Evolutionary conservation across 345 rosid genomes (phyloP).

Genomic region (Balakata baccata): DNA sequence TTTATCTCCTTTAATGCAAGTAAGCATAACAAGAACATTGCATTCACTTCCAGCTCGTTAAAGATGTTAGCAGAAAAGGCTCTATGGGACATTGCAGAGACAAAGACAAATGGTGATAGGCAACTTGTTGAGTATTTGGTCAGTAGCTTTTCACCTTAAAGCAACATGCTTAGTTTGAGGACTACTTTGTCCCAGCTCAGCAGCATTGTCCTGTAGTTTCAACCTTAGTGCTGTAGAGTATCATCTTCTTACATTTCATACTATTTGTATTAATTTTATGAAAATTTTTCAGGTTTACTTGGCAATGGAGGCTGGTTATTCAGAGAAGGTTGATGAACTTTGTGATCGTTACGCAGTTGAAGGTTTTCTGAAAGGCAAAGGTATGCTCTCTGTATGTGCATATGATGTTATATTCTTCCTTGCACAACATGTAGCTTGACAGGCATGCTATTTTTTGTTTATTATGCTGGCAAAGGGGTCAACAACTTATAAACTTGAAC

Average conservation of each 20-base stretch:
- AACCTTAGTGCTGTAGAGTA: no score
- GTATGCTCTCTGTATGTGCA: conserved; percentile 2
- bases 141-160: conserved; percentile 13
- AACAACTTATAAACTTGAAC: neutral
- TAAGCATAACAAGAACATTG: conserved; percentile 6
- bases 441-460: neutral
- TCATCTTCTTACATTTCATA: no score
- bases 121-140: conserved; percentile 78
- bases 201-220: no score
- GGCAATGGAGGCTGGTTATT: conserved; percentile 98
- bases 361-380: conserved; percentile 61
- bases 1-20: neutral
- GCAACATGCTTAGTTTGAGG: no score
- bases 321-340: conserved; percentile 88
- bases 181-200: no score
- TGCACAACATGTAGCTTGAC: conserved; percentile 9
- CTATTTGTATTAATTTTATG: no score
- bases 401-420: neutral
- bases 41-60: conserved; percentile 47
- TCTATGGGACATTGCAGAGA: conserved; percentile 92
- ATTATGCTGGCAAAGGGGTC: conserved; percentile 1
- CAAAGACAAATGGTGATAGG: conserved; percentile 60
- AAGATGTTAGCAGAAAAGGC: conserved; percentile 84
- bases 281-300: conserved; percentile 59
- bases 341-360: conserved; percentile 73